Base-by-base conservation (phyloP, 306 rosid species). In the Aeschynomene evenia region DNA sequence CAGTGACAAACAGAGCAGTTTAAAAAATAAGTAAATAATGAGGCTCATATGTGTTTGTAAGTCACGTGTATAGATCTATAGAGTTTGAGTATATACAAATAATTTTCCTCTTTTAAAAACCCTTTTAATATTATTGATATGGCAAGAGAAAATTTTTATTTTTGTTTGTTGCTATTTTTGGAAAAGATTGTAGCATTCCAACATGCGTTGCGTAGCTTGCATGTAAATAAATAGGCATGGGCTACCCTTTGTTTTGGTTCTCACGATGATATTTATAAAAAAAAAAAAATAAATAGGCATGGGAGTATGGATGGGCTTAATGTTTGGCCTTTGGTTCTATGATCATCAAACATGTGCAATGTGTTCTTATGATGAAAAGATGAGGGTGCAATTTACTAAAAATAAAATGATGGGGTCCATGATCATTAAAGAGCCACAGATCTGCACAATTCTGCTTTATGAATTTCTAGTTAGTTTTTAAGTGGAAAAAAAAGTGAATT, bases 161-260 rank as follows among this genome's bases (percentile, higher is more conserved):
- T n/a, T n/a, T n/a, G n/a, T n/a, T n/a, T n/a, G n/a, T n/a, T 57
- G 45, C 29, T 37, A 34, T 64, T 15, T 51, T 63, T 20, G 54
- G 22, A 50, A 11, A 11, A 18, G 36, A 34, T 45, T 52, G 10
- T 33, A 42, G 66, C 56, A 54, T 40, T 54, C 21, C 39, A 74
- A 55, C 59, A 74, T 74, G 67, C 2, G 7, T 34, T 77, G 72
- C 58, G 18, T 59, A 66, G 16, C 42, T 64, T 74, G 67, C 19
- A 51, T 54, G 48, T 18, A 36, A 55, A 71, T 42, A 58, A 72
- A 49, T 72, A 42, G 49, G 18, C 11, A 60, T 60, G 55, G 48
- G 50, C n/a, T n/a, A n/a, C n/a, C n/a, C n/a, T n/a, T n/a, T n/a
- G n/a, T n/a, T n/a, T n/a, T n/a, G n/a, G n/a, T n/a, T n/a, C n/a